These are phyloP conservation scores for Leccinum holopus DNA, from an alignment of 1,284 basidiomycete species.

Conservation along the genomic window DNA sequence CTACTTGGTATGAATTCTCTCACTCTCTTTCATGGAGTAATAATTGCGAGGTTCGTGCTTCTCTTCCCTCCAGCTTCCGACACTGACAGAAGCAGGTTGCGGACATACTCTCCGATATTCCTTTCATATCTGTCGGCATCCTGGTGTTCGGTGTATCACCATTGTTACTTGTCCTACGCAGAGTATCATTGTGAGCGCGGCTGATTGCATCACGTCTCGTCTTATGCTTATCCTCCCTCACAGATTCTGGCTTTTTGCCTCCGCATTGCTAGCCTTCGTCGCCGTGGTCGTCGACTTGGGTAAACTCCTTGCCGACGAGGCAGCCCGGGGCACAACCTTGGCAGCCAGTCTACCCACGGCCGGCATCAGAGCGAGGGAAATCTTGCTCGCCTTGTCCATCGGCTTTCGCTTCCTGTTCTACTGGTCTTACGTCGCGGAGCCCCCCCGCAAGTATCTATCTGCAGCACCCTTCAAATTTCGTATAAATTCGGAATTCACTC, in stretches of 20 bases:
- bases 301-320: constrained; percentile 49
- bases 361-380: constrained; percentile 56
- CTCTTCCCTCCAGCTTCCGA: not conserved
- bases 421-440: constrained; percentile 61
- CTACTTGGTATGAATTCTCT: constrained; percentile 29
- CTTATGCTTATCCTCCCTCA: constrained; percentile 5
- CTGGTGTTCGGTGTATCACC: constrained; percentile 63
- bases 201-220: not conserved
- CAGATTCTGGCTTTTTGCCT: constrained; percentile 58
- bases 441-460: constrained; percentile 47
- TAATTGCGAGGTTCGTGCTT: constrained; percentile 35
- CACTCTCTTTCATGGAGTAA: constrained; percentile 33
- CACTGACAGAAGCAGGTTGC: constrained; percentile 47
- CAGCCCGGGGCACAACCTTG: constrained; percentile 24
- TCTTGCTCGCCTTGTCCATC: constrained; percentile 55
- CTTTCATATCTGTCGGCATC: constrained; percentile 64
- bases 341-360: constrained; percentile 24
- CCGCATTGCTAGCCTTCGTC: constrained; percentile 58
- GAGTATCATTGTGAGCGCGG: constrained; percentile 52
- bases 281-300: constrained; percentile 67
- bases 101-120: constrained; percentile 62
- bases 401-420: constrained; percentile 65
- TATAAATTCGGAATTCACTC: constrained; percentile 19
- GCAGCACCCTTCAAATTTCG: constrained; percentile 19
- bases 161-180: constrained; percentile 59